Percentiles rank a stretch among this genome's conserved stretches.
Conservation (phyloP, 2,329 filamentous ascomycete genomes). For the Pleoardoris graminearum region DNA sequence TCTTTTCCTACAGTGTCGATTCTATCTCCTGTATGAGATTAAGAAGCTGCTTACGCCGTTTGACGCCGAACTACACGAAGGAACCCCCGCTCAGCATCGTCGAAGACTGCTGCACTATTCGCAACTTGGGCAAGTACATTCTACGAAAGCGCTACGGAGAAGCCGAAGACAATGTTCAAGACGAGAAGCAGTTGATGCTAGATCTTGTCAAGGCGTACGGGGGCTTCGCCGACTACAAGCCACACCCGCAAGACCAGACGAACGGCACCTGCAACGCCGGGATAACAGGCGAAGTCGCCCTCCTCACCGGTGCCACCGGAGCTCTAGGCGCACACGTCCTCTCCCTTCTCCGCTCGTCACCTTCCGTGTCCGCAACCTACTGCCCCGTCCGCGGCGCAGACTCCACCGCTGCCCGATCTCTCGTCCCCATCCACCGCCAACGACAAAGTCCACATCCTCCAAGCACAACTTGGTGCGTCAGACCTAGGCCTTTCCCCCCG, state of each 20-base stretch:
- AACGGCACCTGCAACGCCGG: slow-evolving; percentile 5
- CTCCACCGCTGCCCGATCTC: slow-evolving; percentile 34
- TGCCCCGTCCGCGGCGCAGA: slow-evolving; percentile 59
- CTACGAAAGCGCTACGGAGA: slow-evolving; percentile 46
- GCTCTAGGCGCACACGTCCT: slow-evolving; percentile 58
- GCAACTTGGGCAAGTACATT: slow-evolving; percentile 46
- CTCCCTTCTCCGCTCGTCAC: slow-evolving; percentile 47
- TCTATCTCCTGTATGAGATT: slow-evolving; percentile 62
- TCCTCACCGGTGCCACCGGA: slow-evolving; percentile 57
- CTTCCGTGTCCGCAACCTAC: slow-evolving; percentile 53
- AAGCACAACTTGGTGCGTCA: slow-evolving; percentile 52
- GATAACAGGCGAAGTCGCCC: slow-evolving; percentile 18
- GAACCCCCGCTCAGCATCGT: slow-evolving; percentile 61
- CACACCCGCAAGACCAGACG: neutral
- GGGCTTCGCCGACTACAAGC: slow-evolving; percentile 40
- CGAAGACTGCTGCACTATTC: slow-evolving; percentile 62
- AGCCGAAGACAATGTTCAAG: slow-evolving; percentile 31
- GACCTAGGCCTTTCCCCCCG: slow-evolving; percentile 53
- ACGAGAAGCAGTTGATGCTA: slow-evolving; percentile 50
- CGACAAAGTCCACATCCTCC: slow-evolving; percentile 53
- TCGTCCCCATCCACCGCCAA: slow-evolving; percentile 14
- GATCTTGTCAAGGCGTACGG: slow-evolving; percentile 55
- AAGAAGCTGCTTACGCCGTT: slow-evolving; percentile 41
- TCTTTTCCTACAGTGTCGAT: slow-evolving; percentile 64
- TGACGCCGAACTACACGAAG: slow-evolving; percentile 40